Base-by-base conservation (phyloP, 305 asterid species). In the Euphrasia arctica region DNA sequence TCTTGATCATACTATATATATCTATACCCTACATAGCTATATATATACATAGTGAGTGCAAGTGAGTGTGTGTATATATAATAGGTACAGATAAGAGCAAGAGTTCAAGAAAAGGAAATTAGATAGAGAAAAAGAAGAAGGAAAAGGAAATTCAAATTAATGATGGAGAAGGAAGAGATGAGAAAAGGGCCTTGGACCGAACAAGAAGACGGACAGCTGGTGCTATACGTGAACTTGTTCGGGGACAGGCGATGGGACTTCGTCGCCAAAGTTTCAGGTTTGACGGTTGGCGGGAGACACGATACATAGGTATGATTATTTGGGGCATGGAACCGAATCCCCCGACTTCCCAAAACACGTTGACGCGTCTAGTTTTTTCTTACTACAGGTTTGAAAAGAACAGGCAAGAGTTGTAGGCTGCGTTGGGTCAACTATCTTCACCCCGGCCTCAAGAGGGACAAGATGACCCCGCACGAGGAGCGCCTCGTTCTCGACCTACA, bases 261-360 rank as follows among this genome's bases (percentile, higher is more conserved):
- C 91, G 80, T 91, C 67, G 96, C 98, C 0, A 89, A 87, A 85
- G 98, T 91, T 64, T 89, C 98, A 91, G 98, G 98, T 91, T 91
- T 91, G 98, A 83, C 78, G 91, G 96, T 65, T 89, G 96, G 98
- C 71, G 98, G 98, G 98, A 82, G 98, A 89, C 74, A 67, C 58
- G 69, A 72, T 76, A 51, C 60, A 60, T 82, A 87, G 97, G 97
- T 83, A 85, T 79, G 89, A 72, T 72, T 80, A 74, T 82, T 77
- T 84, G 72, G 83, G 87, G 83, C 94, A 81, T 78, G 81, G 65
- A 67, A 54, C 57, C 64, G 14, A 12, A n/a, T 4, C 60, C 45
- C 60, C 72, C 42, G 8, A 66, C 77, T 57, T 68, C 80, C 68
- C 48, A 63, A 60, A 29, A 32, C 36, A 13, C 78, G 70, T 74